Percentiles rank a stretch among this genome's conserved stretches.
phyloP scores from a whole-genome alignment of 169 alveolate genomes.

The Plasmodium ovale region DNA sequence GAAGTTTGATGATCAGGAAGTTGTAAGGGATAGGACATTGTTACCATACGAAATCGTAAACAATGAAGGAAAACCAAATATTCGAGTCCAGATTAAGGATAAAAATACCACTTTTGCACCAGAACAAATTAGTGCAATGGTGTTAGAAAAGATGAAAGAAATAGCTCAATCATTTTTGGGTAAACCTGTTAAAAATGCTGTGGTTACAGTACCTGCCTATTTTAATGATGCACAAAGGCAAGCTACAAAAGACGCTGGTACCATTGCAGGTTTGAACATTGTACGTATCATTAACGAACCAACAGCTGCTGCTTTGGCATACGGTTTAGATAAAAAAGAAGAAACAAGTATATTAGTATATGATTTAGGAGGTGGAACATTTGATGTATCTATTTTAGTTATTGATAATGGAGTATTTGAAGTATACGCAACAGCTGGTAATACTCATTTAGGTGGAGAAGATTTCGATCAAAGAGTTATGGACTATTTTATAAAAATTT shows the following conservation, averaged over 20 bases:
- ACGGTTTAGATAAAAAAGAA: slow-evolving; percentile 97
- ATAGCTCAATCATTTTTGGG: slow-evolving; percentile 98
- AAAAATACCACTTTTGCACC: slow-evolving; percentile 95
- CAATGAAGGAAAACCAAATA: slow-evolving; percentile 95
- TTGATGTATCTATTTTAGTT: slow-evolving; percentile 98
- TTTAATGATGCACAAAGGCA: slow-evolving; percentile 99
- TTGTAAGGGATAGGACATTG: slow-evolving; percentile 95
- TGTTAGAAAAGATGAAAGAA: slow-evolving; percentile 97
- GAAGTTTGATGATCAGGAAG: slow-evolving; percentile 95
- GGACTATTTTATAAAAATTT: slow-evolving; percentile 96
- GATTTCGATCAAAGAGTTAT: slow-evolving; percentile 95
- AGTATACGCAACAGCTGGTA: slow-evolving; percentile 98
- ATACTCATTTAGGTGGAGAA: slow-evolving; percentile 99
- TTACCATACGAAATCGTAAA: slow-evolving; percentile 96
- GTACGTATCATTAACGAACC: slow-evolving; percentile 99
- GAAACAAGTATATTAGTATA: slow-evolving; percentile 97
- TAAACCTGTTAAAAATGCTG: slow-evolving; percentile 95
- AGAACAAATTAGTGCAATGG: slow-evolving; percentile 99
- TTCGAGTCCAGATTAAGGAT: slow-evolving; percentile 93
- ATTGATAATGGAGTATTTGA: slow-evolving; percentile 98
- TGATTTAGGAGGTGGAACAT: slow-evolving; percentile 99
- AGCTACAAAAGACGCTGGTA: slow-evolving; percentile 99
- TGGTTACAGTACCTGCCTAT: slow-evolving; percentile 98
- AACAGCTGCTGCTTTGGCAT: slow-evolving; percentile 99
- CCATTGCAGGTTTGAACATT: slow-evolving; percentile 98